A percentile compares a stretch with the other conserved stretches of the same genome.
These are phyloP conservation scores for Mrakia hoshinonis DNA, from an alignment of 768 basidiomycete species.

Conservation along the genomic window DNA sequence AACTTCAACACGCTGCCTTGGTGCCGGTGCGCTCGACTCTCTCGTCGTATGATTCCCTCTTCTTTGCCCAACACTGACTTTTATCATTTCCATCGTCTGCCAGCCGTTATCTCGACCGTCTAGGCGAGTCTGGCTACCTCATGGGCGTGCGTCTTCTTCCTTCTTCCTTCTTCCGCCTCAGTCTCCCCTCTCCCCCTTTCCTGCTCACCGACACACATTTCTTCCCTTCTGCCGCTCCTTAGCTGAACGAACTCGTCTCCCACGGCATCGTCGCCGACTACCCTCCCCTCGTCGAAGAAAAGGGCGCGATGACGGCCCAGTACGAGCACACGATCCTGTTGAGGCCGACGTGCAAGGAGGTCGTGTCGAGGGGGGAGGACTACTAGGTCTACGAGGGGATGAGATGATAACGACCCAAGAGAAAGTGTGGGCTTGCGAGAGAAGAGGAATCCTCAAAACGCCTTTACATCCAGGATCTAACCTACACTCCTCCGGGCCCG, in stretches of 20 bases:
- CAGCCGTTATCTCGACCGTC: conserved; percentile 75
- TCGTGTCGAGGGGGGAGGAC: conserved; percentile 46
- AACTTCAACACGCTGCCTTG: conserved; percentile 94
- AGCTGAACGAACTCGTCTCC: conserved; percentile 82
- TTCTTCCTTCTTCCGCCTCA: neutral
- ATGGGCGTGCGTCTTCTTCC: conserved; percentile 57
- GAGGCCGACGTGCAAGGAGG: conserved; percentile 47
- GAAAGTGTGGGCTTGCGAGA: too few species aligned
- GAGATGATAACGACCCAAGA: too few species aligned
- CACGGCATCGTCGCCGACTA: conserved; percentile 86
- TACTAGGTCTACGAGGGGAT: conserved; percentile 36
- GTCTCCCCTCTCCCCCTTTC: neutral
- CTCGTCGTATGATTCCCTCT: too few species aligned
- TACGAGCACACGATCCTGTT: conserved; percentile 47
- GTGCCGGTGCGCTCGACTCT: conserved; percentile 50
- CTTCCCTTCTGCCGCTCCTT: conserved; percentile 7
- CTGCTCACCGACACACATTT: neutral
- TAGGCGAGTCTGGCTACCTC: conserved; percentile 85
- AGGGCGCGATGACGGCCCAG: conserved; percentile 85
- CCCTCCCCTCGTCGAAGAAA: conserved; percentile 78
- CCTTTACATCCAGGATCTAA: too few species aligned
- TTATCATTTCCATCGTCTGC: too few species aligned
- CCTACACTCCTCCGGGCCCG: too few species aligned
- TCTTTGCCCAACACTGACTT: too few species aligned
- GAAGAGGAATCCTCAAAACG: too few species aligned